Evolutionary conservation across 2,329 filamentous ascomycete genomes (phyloP), one percentile per base, ranked within the genome.

Genomic region (Sporothrix variecibatus): DNA sequence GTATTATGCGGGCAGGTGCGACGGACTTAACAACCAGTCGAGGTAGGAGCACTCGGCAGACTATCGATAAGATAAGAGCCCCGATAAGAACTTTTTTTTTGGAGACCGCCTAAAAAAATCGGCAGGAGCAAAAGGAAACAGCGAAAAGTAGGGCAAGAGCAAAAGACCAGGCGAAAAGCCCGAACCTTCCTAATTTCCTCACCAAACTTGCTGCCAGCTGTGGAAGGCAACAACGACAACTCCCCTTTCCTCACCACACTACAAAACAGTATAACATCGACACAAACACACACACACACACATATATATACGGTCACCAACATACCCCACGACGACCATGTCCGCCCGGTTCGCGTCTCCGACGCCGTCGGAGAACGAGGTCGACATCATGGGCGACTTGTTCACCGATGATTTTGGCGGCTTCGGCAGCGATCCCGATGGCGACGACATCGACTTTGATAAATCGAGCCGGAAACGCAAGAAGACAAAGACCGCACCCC

Each of bases 341-440:
- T 87, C 88, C 83, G 87, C 86, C 81, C 91, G 93, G 80, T 90
- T 89, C 80, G 87, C 88, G 74, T 98, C 96, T 60, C 96, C 95
- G 75, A 90, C 94, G 68, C 87, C 88, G 74, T 98, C 95, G 69
- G 95, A 98, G 83, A 93, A 91, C 77, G 96, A 97, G 80, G 90
- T 97, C 80, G 96, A 99, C 80, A 98, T 99, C 72, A 90, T 94
- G 26, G 91, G 88, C 76, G 91, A 92, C 1, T 86, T 98, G 12
- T 92, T 95, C 79, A 88, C 90, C 72, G 88, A 87, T 74, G 75
- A 74, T 23, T 74, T 75, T 20, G 73, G 65, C 38, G 75, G 74
- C n/a, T 75, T 76, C 64, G 86, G 89, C 72, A 84, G 87, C 76
- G 87, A 87, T 75, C 84, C 82, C 76, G 85, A 85, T 71, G 85